phyloP scores from a whole-genome alignment of 352 stramenopile species.

The Hyaloperonospora arabidopsidis region DNA sequence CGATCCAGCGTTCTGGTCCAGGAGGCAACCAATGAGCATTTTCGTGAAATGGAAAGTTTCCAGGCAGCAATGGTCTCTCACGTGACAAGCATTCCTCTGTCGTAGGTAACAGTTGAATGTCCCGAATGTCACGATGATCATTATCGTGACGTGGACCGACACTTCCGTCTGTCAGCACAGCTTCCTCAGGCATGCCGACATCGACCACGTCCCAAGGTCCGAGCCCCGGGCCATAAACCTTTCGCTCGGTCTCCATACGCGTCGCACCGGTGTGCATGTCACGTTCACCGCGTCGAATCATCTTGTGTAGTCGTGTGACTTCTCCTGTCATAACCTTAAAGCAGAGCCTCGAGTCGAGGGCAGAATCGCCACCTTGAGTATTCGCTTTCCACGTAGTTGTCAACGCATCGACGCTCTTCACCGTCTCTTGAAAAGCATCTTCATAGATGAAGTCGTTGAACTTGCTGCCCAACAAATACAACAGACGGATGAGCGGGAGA shows the following conservation, averaged over 20 bases:
- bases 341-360: constrained; percentile 26
- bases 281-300: constrained; percentile 21
- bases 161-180: constrained; percentile 15
- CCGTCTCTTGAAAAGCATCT: constrained; percentile 22
- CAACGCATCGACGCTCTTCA: constrained; percentile 20
- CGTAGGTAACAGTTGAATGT: constrained; percentile 33
- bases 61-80: constrained; percentile 25
- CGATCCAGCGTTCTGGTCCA: constrained; percentile 34
- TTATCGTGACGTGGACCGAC: constrained; percentile 37
- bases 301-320: constrained; percentile 25
- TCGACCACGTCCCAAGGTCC: constrained; percentile 28
- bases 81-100: constrained; percentile 28
- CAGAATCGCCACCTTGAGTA: background rate
- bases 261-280: constrained; percentile 8
- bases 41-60: constrained; percentile 31
- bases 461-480: constrained; percentile 36
- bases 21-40: constrained; percentile 37
- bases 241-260: constrained; percentile 8
- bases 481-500: constrained; percentile 30
- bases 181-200: constrained; percentile 19
- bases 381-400: constrained; percentile 22
- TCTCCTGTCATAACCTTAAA: constrained; percentile 27
- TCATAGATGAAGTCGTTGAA: constrained; percentile 46
- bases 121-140: constrained; percentile 24
- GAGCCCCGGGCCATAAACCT: background rate